Percentiles rank a stretch among this genome's conserved stretches.
Evolutionary conservation across 257 asterid species (phyloP).

Genomic region (Prunella vulgaris): DNA sequence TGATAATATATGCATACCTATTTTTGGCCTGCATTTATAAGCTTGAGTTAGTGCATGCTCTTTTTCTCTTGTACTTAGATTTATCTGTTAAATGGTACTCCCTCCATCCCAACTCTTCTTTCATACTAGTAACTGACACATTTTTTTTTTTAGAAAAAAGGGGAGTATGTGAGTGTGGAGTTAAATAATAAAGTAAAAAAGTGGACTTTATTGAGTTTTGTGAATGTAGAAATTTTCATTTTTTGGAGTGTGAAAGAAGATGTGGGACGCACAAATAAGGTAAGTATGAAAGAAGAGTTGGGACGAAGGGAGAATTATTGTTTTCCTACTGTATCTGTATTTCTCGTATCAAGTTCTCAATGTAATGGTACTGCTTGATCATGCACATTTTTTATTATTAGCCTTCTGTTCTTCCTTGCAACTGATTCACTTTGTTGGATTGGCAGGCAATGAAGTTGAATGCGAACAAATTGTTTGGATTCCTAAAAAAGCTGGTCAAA

Average conservation of each 20-base stretch:
- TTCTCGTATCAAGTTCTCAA: slow-evolving; percentile 12
- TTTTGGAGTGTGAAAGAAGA: too few relatives aligned
- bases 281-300: too few relatives aligned
- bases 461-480: slow-evolving; percentile 97
- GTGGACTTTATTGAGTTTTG: too few relatives aligned
- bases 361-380: slow-evolving; percentile 18
- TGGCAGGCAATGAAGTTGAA: slow-evolving; percentile 96
- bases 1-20: background rate
- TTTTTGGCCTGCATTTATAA: background rate
- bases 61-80: slow-evolving; percentile 13
- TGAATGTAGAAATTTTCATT: too few relatives aligned
- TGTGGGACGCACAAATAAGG: too few relatives aligned
- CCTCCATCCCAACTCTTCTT: too few relatives aligned
- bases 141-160: too few relatives aligned
- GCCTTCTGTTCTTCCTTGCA: slow-evolving; percentile 8
- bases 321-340: slow-evolving; percentile 13
- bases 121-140: too few relatives aligned
- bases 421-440: slow-evolving; percentile 28
- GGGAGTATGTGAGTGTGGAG: too few relatives aligned
- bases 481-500: slow-evolving; percentile 69
- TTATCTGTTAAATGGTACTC: slow-evolving; percentile 9
- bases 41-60: slow-evolving; percentile 18
- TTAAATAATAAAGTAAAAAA: too few relatives aligned
- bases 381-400: slow-evolving; percentile 4
- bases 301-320: too few relatives aligned